These are phyloP conservation scores for Pleurotus sapidus DNA, from an alignment of 768 basidiomycete species.

Conservation along the genomic window DNA sequence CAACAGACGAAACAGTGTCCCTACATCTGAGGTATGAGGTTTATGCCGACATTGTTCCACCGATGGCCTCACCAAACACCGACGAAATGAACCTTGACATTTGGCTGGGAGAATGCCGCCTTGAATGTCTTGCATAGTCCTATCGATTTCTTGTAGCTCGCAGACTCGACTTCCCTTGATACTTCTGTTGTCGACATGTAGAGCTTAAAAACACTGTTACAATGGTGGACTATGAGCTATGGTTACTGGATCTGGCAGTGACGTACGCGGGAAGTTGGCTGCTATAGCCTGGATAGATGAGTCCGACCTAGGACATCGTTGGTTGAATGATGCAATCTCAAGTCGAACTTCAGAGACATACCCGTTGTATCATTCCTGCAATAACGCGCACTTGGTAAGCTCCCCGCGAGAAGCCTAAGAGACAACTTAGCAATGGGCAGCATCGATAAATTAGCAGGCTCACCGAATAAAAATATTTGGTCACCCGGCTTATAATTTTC, in stretches of 20 bases:
- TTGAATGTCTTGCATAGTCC: conserved; percentile 16
- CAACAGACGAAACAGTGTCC: conserved; percentile 48
- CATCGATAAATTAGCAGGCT: no score
- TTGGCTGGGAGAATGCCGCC: conserved; percentile 13
- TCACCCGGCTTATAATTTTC: no score
- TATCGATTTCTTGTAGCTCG: background rate
- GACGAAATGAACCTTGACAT: conserved; percentile 39
- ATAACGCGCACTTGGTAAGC: conserved; percentile 43
- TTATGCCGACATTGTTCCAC: background rate
- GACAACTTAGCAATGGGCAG: no score
- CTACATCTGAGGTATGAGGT: conserved; percentile 16
- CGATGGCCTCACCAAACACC: conserved; percentile 47
- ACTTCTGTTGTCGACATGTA: conserved; percentile 26
- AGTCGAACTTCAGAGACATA: conserved; percentile 11
- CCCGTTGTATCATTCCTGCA: conserved; percentile 43
- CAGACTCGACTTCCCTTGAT: background rate
- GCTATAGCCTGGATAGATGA: conserved; percentile 36
- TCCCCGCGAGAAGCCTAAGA: conserved; percentile 47
- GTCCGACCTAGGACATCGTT: no score
- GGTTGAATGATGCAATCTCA: background rate
- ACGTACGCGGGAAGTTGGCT: no score
- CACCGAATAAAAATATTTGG: no score
- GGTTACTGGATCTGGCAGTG: no score
- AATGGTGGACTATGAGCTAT: no score
- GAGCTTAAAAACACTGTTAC: conserved; percentile 36